phyloP scores from a whole-genome alignment of 1,139 yeast genomes.

The Suhomyces bokatorum region DNA sequence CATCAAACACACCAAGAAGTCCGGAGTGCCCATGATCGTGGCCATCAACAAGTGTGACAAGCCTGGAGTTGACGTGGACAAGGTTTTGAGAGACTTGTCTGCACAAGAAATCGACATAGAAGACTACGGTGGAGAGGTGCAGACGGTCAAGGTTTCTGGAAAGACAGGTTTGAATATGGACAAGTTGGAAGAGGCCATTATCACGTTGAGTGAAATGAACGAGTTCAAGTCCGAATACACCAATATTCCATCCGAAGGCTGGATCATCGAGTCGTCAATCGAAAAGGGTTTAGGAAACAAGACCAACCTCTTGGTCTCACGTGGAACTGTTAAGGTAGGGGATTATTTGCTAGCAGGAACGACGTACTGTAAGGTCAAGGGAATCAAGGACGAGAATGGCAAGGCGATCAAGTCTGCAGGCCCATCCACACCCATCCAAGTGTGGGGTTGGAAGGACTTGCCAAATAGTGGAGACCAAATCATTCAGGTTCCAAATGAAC shows the following conservation, averaged over 20 bases:
- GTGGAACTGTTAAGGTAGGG: constrained; percentile 77
- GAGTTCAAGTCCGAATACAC: constrained; percentile 70
- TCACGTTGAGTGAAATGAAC: constrained; percentile 78
- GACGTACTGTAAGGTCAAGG: constrained; percentile 82
- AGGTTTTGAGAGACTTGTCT: constrained; percentile 76
- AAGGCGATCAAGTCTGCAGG: constrained; percentile 64
- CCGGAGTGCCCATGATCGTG: constrained; percentile 84
- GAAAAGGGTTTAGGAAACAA: constrained; percentile 83
- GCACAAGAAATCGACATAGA: constrained; percentile 81
- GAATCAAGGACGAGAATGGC: constrained; percentile 77
- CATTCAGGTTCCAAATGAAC: constrained; percentile 73
- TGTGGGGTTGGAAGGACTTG: constrained; percentile 91
- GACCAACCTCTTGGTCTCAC: constrained; percentile 79
- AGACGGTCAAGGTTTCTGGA: constrained; percentile 85
- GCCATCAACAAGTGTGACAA: constrained; percentile 93
- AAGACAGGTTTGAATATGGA: constrained; percentile 83
- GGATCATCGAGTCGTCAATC: constrained; percentile 84
- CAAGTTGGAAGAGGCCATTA: constrained; percentile 83
- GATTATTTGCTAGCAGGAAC: constrained; percentile 77
- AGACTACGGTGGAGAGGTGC: constrained; percentile 94
- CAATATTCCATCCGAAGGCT: constrained; percentile 71
- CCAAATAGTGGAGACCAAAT: constrained; percentile 92
- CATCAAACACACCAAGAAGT: constrained; percentile 83
- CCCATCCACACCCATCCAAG: constrained; percentile 90
- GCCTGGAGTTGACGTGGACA: constrained; percentile 68